phyloP scores from a whole-genome alignment of 2,329 filamentous ascomycete genomes.

The Thielaviopsis cerberus region DNA sequence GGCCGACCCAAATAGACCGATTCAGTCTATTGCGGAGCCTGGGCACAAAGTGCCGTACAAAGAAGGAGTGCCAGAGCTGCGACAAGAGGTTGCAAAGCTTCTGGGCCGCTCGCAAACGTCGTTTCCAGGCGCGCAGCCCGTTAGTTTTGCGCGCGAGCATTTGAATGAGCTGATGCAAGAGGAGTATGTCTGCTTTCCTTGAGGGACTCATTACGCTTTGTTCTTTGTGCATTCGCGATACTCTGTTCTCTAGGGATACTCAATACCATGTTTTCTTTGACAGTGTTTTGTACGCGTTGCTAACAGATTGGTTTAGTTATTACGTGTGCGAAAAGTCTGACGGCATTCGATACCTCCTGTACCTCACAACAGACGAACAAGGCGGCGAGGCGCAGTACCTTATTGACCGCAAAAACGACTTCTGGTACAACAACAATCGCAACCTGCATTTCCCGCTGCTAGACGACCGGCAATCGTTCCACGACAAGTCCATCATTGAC shows the following conservation, averaged over 20 bases:
- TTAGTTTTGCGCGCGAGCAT: constrained; percentile 73
- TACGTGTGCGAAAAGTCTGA: constrained; percentile 98
- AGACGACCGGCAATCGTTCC: constrained; percentile 46
- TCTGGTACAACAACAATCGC: constrained; percentile 58
- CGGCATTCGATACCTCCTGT: constrained; percentile 86
- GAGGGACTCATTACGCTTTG: too few relatives aligned
- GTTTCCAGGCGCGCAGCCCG: constrained; percentile 86
- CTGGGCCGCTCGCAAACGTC: constrained; percentile 47
- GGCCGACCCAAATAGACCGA: constrained; percentile 17
- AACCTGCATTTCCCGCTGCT: constrained; percentile 65
- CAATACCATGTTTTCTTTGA: not conserved
- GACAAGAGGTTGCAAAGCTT: constrained; percentile 54
- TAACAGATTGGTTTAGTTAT: constrained; percentile 36
- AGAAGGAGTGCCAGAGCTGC: constrained; percentile 42
- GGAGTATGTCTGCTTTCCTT: constrained; percentile 47
- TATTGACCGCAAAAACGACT: constrained; percentile 96
- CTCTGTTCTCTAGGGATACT: not conserved
- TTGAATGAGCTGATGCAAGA: constrained; percentile 60
- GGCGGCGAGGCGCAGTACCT: constrained; percentile 62
- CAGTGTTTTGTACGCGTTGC: not conserved
- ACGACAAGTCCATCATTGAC: constrained; percentile 68
- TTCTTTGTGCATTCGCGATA: too few relatives aligned
- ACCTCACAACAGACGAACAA: constrained; percentile 50
- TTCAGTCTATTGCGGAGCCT: constrained; percentile 37
- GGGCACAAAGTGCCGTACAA: constrained; percentile 38